Evolutionary conservation across 192 early-diverging fungal species (phyloP), one percentile per base, ranked within the genome.

Genomic region (Umbelopsis vinacea): DNA sequence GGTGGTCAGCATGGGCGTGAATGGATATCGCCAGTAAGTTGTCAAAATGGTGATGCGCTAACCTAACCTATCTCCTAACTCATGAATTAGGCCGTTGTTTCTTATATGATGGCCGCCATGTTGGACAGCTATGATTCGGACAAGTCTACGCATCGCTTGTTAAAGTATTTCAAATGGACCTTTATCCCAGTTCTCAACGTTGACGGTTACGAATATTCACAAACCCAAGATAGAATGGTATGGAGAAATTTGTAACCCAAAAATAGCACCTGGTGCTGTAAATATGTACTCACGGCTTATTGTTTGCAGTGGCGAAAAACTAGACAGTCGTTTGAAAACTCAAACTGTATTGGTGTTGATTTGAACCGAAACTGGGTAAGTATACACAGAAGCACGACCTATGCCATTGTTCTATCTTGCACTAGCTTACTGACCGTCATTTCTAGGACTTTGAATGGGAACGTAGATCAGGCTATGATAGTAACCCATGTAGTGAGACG

Each of bases 241-340:
- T 17, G 73, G 19, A 37, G n/a, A 12, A 12, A 0, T 67, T 43
- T 11, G 8, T 12, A 17, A 50, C 6, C 0, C 1, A 29, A 29
- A 43, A 11, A 43, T 50, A 3, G 11, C 15, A 19, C 15, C 3
- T 9, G n/a, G 11, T 0, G 15, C 22, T 46, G 29, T 3, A 10
- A 21, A 12, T 23, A 38, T 55, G 22, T 15, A 46, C 23, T 46
- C 43, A 50, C 46, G 21, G 22, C 26, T 10, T 48, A 12, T 43
- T 68, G 67, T 46, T 46, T 68, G 33, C 74, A 83, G 83, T 85
- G 83, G 83, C 76, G 83, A 29, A 85, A 85, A 60, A 85, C 81
- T 35, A 75, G 83, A 26, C 81, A 85, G 52, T 73, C 83, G 35
- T 83, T 74, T 12, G 67, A 57, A 14, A 19, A 73, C 43, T 68